Evolutionary conservation across 768 basidiomycete genomes (phyloP).

Genomic region (Rhodotorula paludigena): DNA sequence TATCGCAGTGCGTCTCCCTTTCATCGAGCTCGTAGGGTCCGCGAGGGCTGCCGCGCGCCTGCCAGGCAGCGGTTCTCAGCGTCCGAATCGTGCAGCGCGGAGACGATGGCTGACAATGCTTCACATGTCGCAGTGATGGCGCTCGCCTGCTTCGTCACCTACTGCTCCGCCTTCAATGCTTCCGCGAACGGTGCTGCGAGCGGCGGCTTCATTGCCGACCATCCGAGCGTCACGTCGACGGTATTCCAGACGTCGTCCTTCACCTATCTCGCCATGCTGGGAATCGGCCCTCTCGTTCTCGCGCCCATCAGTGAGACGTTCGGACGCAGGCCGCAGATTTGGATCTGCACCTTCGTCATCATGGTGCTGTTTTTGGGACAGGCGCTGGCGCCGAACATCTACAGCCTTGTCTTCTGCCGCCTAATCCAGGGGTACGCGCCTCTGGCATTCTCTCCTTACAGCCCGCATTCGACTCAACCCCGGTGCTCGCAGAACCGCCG

Average conservation of each 20-base stretch:
- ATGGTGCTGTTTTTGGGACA: slow-evolving; percentile 32
- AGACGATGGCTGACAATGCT: neutral
- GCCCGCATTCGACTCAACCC: too few relatives aligned
- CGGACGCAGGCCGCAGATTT: slow-evolving; percentile 41
- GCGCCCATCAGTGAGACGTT: slow-evolving; percentile 39
- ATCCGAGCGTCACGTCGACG: slow-evolving; percentile 14
- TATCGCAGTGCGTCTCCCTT: slow-evolving; percentile 22
- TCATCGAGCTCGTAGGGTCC: too few relatives aligned
- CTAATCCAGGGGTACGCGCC: slow-evolving; percentile 27
- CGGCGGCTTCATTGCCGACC: slow-evolving; percentile 25
- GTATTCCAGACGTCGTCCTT: slow-evolving; percentile 26
- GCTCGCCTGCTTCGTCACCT: slow-evolving; percentile 37
- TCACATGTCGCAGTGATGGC: slow-evolving; percentile 17
- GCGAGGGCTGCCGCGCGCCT: too few relatives aligned
- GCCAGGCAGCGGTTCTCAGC: too few relatives aligned
- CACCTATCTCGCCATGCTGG: slow-evolving; percentile 27
- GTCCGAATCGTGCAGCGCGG: too few relatives aligned
- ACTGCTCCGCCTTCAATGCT: slow-evolving; percentile 38
- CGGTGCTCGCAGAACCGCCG: neutral
- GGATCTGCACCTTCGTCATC: slow-evolving; percentile 33
- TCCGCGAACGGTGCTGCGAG: slow-evolving; percentile 37
- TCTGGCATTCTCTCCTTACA: too few relatives aligned
- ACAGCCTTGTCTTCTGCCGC: slow-evolving; percentile 26
- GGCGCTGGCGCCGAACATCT: slow-evolving; percentile 34
- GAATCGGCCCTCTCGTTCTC: slow-evolving; percentile 21